Base-by-base conservation (phyloP, 306 rosid genomes). In the Fragaria ananassa region DNA sequence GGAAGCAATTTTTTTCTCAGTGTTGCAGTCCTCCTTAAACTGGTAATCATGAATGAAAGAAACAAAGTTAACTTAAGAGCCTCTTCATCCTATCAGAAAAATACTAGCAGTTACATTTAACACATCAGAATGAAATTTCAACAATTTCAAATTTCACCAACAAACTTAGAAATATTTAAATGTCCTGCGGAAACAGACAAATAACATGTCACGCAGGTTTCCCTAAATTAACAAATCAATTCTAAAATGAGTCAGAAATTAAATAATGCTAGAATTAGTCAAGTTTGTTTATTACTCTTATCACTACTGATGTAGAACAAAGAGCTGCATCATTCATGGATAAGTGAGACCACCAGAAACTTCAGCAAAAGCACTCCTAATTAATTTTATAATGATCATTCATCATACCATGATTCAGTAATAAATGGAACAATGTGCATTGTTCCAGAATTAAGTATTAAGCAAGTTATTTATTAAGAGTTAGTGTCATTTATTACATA, bases 11-110 rank as follows among this genome's bases (percentile, higher is more conserved):
- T 89, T 90, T 85, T 92, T 89, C 89, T 92, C 89, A 7, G 98
- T 90, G 89, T 87, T 84, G 83, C 98, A 78, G 71, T 92, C 97
- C 82, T 92, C 97, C 89, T 90, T 95, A 85, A 95, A 95, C 98
- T 95, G 58, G 72, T 34, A 80, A 74, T 39, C 53, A 72, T 31
- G 49, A 46, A 58, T 70, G 67, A 49, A 14, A 71, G 1, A 21
- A 49, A 19, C 76, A 74, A 78, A 75, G 17, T 46, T 68, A 53
- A 70, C 56, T 5, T 67, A 29, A 71, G 60, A 76, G 78, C 44
- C 73, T 63, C 19, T 5, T 25, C 23, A 8, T 14, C 60, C 35
- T 64, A 74, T 56, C 39, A 60, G 51, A 75, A 54, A 44, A 74
- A 25, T 74, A 74, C 35, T 62, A 71, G 53, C 49, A 75, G 27